Conservation (phyloP, 78 protist genomes). For the Dictyostelium intermedium region DNA sequence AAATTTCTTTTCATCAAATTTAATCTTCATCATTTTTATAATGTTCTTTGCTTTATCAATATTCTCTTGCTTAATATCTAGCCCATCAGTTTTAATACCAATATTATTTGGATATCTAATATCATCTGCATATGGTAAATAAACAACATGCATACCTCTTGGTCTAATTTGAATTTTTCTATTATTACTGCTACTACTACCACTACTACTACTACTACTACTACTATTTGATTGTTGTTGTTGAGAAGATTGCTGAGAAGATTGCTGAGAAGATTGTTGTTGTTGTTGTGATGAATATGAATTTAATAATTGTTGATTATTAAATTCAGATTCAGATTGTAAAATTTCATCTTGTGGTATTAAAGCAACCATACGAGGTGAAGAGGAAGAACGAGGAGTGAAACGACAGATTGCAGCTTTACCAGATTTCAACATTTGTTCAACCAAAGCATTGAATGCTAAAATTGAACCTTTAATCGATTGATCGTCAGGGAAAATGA, state of each 20-base stretch:
- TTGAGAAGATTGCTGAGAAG: not conserved
- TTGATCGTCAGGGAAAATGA: conserved; percentile 81
- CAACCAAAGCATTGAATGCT: conserved; percentile 53
- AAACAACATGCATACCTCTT: conserved; percentile 68
- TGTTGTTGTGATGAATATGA: not conserved
- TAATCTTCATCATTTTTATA: conserved; percentile 53
- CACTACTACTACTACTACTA: not conserved
- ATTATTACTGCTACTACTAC: no score
- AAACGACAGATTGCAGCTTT: conserved; percentile 70
- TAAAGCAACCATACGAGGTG: conserved; percentile 77
- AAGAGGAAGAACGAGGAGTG: conserved; percentile 8
- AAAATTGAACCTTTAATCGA: conserved; percentile 48
- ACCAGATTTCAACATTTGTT: conserved; percentile 38
- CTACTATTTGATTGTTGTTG: not conserved
- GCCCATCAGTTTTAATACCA: not conserved
- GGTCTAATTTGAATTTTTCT: conserved; percentile 7
- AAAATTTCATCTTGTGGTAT: conserved; percentile 49
- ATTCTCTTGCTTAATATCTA: not conserved
- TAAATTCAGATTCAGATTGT: not conserved
- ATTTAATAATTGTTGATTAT: not conserved
- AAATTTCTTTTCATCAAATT: conserved; percentile 57
- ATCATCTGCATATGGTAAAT: conserved; percentile 82
- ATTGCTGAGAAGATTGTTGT: not conserved
- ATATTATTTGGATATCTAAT: conserved; percentile 47
- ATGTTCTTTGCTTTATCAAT: conserved; percentile 63